Evolutionary conservation across 2,329 filamentous ascomycete genomes (phyloP).

Genomic region (Fusarium neocosmosporiellum): DNA sequence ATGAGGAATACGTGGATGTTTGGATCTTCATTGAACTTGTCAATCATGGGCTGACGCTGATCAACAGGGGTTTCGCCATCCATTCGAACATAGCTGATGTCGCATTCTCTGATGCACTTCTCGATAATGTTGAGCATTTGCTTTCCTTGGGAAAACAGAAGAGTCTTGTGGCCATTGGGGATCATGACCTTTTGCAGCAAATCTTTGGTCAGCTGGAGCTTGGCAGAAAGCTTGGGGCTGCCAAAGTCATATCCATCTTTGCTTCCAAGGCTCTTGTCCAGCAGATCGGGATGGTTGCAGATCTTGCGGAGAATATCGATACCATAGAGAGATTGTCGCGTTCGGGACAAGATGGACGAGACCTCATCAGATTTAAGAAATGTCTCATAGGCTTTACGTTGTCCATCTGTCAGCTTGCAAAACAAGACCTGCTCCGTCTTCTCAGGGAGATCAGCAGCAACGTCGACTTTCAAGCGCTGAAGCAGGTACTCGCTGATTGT

Average conservation of each 20-base stretch:
- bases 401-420: conserved; percentile 84
- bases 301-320: conserved; percentile 95
- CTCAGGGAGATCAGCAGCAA: conserved; percentile 91
- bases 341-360: conserved; percentile 80
- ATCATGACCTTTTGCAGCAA: conserved; percentile 87
- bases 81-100: conserved; percentile 86
- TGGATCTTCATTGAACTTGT: conserved; percentile 88
- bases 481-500: conserved; percentile 93
- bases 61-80: conserved; percentile 93
- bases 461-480: conserved; percentile 92
- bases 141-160: conserved; percentile 92
- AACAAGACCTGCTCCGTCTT: conserved; percentile 98
- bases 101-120: conserved; percentile 77
- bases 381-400: conserved; percentile 81
- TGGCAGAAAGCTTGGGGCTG: conserved; percentile 82
- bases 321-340: conserved; percentile 84
- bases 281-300: conserved; percentile 94
- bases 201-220: conserved; percentile 94
- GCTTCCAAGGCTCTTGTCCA: conserved; percentile 67
- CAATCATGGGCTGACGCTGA: conserved; percentile 87
- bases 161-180: conserved; percentile 87
- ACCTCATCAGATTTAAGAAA: conserved; percentile 89
- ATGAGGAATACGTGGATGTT: conserved; percentile 88
- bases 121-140: conserved; percentile 97
- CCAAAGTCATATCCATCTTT: conserved; percentile 82